phyloP scores from a whole-genome alignment of 73 alveolate genomes.

The Diophrys appendiculata region DNA sequence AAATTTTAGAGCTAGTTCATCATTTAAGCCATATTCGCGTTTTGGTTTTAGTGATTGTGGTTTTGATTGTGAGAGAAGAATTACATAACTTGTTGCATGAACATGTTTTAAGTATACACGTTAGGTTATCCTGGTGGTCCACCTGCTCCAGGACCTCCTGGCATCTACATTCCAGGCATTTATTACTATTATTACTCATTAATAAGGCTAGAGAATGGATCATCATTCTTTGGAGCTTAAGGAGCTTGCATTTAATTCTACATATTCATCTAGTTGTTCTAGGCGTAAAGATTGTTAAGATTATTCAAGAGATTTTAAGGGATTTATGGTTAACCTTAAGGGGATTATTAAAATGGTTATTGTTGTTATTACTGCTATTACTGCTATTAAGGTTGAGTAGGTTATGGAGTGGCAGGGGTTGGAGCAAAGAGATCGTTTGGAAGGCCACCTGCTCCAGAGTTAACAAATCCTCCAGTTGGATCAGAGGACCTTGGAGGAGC shows the following conservation, averaged over 20 bases:
- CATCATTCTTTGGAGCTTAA: neutral
- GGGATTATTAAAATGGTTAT: too few relatives aligned
- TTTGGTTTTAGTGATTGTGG: neutral
- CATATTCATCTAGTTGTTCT: neutral
- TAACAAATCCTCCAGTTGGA: neutral
- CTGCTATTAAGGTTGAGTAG: too few relatives aligned
- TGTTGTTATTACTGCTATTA: too few relatives aligned
- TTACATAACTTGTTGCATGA: neutral
- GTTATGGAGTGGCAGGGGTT: too few relatives aligned
- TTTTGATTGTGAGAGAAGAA: neutral
- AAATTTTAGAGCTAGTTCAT: neutral
- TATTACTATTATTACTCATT: neutral
- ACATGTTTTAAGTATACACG: neutral
- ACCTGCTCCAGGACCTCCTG: slow-evolving; percentile 6
- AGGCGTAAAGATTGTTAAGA: neutral
- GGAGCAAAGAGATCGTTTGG: too few relatives aligned
- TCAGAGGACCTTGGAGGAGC: neutral
- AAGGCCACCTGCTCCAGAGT: too few relatives aligned
- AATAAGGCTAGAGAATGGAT: neutral
- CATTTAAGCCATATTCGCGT: neutral
- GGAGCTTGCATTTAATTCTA: neutral
- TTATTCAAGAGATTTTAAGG: too few relatives aligned
- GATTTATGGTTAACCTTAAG: too few relatives aligned
- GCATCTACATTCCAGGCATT: too few relatives aligned
- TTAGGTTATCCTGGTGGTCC: neutral